Conservation (phyloP, 306 rosid genomes). For the Gleditsia sinensis region DNA sequence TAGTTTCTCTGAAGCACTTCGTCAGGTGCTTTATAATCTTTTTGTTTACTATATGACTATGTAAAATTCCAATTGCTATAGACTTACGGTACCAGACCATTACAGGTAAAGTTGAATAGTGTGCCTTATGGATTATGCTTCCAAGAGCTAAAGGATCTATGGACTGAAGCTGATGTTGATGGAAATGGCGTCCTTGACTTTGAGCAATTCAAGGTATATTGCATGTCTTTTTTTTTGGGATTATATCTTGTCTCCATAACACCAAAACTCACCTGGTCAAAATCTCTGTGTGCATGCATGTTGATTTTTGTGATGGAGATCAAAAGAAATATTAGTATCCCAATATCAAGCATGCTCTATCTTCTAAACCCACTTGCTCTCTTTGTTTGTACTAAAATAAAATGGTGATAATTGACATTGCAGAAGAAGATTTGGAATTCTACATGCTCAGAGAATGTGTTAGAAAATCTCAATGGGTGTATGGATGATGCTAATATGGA, state of each 20-base stretch:
- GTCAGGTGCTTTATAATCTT: conserved; percentile 54
- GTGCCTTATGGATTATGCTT: conserved; percentile 73
- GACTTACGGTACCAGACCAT: conserved; percentile 25
- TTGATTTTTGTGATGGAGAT: neutral
- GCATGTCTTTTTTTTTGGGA: conserved; percentile 13
- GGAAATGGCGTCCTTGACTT: conserved; percentile 75
- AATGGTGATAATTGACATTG: conserved; percentile 39
- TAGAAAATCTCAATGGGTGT: conserved; percentile 42
- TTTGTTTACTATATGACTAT: neutral
- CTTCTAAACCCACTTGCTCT: neutral
- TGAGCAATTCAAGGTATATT: conserved; percentile 80
- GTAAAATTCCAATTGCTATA: neutral
- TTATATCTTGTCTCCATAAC: neutral
- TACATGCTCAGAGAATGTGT: conserved; percentile 43
- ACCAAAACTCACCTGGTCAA: neutral
- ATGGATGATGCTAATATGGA: conserved; percentile 33
- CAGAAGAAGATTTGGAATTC: conserved; percentile 73
- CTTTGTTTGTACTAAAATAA: conserved; percentile 1
- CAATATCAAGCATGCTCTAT: conserved; percentile 1
- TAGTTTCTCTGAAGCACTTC: conserved; percentile 74
- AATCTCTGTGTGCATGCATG: conserved; percentile 1
- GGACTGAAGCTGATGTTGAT: conserved; percentile 79
- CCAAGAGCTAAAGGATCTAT: conserved; percentile 75
- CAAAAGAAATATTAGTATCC: neutral
- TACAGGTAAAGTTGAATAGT: conserved; percentile 71